Evolutionary conservation across 768 basidiomycete species (phyloP), one percentile per base, ranked within the genome.

Genomic region (Boletales sp.): DNA sequence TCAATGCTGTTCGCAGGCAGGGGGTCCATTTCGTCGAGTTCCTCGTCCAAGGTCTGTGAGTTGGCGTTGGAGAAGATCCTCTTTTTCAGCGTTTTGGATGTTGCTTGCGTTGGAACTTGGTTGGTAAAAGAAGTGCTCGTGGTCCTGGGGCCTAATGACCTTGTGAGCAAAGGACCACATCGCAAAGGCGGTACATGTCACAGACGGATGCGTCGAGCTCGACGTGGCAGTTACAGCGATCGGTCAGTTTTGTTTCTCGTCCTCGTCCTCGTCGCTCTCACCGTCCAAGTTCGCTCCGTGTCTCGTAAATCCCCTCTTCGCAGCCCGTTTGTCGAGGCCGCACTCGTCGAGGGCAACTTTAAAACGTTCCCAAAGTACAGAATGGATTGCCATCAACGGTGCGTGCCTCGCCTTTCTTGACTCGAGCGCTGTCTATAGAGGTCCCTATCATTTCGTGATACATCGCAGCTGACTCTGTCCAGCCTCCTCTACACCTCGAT

Each of bases 361-460:
- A n/a, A n/a, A n/a, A n/a, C n/a, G n/a, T n/a, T n/a, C n/a, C n/a
- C n/a, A n/a, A n/a, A n/a, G n/a, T n/a, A n/a, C n/a, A n/a, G n/a
- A n/a, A n/a, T n/a, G n/a, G n/a, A n/a, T n/a, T n/a, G n/a, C n/a
- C n/a, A n/a, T n/a, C n/a, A n/a, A n/a, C n/a, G n/a, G n/a, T n/a
- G n/a, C n/a, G n/a, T n/a, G n/a, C n/a, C n/a, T n/a, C n/a, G n/a
- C n/a, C n/a, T n/a, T n/a, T n/a, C n/a, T n/a, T n/a, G n/a, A 92
- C 95, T 73, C 88, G 90, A 2, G 84, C 86, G 11, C 97, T 98
- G 95, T 81, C 90, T 12, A 94, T 87, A 12, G 92, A n/a, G n/a
- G n/a, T n/a, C n/a, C n/a, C n/a, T n/a, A n/a, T n/a, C n/a, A n/a
- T n/a, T n/a, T n/a, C n/a, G n/a, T n/a, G n/a, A n/a, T 31, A 2